Conservation (phyloP, 345 rosid genomes). For the sweet orange (Citrus sinensis) region DVS_A1.0 CM039165.1:37613001-37613500, state of each 20-base stretch:
- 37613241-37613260: background rate
- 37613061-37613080: background rate
- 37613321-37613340: no score
- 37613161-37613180: constrained; percentile 8
- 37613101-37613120: background rate
- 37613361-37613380: no score
- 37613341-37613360: no score
- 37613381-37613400: no score
- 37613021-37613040: background rate
- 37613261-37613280: background rate
- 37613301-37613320: no score
- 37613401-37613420: no score
- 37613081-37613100: background rate
- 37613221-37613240: background rate
- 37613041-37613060: background rate
- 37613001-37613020: background rate
- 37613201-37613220: background rate
- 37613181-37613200: constrained; percentile 6
- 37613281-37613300: no score
- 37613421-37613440: no score
- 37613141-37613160: constrained; percentile 3
- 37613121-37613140: constrained; percentile 18
- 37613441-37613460: no score
- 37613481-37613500: background rate
- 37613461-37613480: background rate